Conservation (phyloP, 352 stramenopile genomes). For the Globisporangium sylvaticum region DNA sequence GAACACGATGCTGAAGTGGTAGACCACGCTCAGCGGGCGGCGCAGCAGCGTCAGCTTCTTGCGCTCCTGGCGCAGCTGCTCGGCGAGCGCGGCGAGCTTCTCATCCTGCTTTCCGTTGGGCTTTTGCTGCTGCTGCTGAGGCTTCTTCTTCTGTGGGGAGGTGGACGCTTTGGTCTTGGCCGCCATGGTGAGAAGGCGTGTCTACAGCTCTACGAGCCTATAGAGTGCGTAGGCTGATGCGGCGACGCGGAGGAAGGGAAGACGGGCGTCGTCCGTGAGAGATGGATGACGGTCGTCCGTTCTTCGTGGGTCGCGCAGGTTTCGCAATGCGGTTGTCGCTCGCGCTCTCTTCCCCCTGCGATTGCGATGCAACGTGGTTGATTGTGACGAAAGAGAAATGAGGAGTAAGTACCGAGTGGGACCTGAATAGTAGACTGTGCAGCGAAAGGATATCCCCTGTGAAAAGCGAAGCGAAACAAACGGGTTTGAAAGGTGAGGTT, state of each 20-base stretch:
- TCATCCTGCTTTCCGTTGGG: background rate
- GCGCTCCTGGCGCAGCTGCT: constrained; percentile 65
- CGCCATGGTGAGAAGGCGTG: background rate
- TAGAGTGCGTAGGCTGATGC: background rate
- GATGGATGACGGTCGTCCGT: background rate
- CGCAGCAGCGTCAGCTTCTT: constrained; percentile 85
- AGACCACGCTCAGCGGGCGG: constrained; percentile 64
- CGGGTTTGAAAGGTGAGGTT: too few relatives aligned
- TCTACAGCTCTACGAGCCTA: background rate
- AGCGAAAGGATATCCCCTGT: background rate
- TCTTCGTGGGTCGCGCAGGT: background rate
- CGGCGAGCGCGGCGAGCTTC: constrained; percentile 25
- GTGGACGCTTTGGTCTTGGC: constrained; percentile 3
- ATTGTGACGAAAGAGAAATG: background rate
- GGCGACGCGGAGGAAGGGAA: background rate
- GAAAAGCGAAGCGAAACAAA: background rate
- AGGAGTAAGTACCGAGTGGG: background rate
- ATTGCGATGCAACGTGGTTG: background rate
- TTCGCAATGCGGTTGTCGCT: background rate
- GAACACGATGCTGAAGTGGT: constrained; percentile 81
- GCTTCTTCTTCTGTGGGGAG: constrained; percentile 1
- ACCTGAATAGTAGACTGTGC: background rate
- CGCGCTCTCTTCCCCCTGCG: background rate
- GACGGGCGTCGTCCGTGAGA: background rate
- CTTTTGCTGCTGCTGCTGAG: background rate